Percentiles rank a stretch among this genome's conserved stretches.
These are phyloP conservation scores for Paramecium sexaurelia DNA, from an alignment of 73 alveolate genomes.

Conservation along the genomic window DNA sequence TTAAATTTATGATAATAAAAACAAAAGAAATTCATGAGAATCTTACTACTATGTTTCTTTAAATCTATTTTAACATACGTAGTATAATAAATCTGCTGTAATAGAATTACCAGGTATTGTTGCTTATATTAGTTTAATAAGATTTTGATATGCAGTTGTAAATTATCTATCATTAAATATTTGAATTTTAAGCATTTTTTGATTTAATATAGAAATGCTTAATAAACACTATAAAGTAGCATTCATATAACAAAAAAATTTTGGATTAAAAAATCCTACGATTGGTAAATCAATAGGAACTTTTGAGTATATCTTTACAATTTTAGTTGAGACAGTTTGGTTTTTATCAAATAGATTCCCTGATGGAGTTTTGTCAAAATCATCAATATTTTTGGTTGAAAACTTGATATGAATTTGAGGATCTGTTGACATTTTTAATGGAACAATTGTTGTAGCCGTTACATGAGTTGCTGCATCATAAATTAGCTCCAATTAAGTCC, in stretches of 20 bases:
- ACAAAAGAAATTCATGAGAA: slow-evolving; percentile 20
- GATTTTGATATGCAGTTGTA: neutral
- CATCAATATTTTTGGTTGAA: neutral
- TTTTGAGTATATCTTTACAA: neutral
- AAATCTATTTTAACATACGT: neutral
- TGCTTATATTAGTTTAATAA: neutral
- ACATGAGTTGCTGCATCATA: neutral
- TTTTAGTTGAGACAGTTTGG: neutral
- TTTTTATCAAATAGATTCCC: neutral
- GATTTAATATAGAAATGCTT: neutral
- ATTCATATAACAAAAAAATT: slow-evolving; percentile 18
- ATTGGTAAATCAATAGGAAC: neutral
- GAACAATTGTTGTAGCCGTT: neutral
- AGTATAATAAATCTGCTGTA: neutral
- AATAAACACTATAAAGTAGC: neutral
- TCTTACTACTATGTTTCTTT: neutral
- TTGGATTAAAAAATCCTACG: slow-evolving; percentile 20
- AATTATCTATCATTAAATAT: neutral
- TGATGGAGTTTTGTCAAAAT: neutral
- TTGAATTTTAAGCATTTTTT: neutral
- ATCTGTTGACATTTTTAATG: neutral
- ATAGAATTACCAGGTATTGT: neutral
- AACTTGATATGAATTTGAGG: neutral
- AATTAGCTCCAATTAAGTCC: neutral
- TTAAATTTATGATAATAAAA: neutral